Evolutionary conservation across 108 stramenopile species (phyloP).

Genomic region (Skeletonema grethae): DNA sequence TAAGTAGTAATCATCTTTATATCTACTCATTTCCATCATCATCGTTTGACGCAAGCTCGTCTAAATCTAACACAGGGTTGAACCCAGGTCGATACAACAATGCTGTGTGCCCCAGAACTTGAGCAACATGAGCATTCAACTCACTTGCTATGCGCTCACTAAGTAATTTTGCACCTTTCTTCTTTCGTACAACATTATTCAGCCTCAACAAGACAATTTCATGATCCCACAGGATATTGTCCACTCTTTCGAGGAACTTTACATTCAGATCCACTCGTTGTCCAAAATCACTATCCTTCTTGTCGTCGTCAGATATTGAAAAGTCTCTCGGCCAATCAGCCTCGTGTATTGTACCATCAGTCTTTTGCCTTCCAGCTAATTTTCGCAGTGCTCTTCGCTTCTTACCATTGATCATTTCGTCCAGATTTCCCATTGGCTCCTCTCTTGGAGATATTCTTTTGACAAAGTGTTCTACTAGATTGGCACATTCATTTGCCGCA

Average conservation of each 20-base stretch:
- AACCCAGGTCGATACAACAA: conserved; percentile 74
- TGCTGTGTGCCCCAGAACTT: conserved; percentile 78
- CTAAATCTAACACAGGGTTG: conserved; percentile 69
- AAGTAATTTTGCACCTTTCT: conserved; percentile 67
- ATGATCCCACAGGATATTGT: conserved; percentile 64
- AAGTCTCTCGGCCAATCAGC: conserved; percentile 47
- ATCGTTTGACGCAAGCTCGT: conserved; percentile 43
- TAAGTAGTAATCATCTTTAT: background rate
- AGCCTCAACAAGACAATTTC: conserved; percentile 74
- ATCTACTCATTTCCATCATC: background rate
- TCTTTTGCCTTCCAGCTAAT: conserved; percentile 56
- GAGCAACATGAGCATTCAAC: conserved; percentile 74
- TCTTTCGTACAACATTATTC: conserved; percentile 71
- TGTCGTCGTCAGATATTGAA: conserved; percentile 21
- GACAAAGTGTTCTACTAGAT: conserved; percentile 64
- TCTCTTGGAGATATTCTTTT: conserved; percentile 64
- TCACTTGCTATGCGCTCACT: conserved; percentile 60
- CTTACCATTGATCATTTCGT: conserved; percentile 58
- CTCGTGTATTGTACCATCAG: conserved; percentile 53
- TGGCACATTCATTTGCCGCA: conserved; percentile 48
- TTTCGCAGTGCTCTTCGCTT: conserved; percentile 54
- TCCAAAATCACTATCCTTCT: conserved; percentile 38
- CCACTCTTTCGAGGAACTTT: conserved; percentile 68
- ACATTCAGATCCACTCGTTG: conserved; percentile 32
- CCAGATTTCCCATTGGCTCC: conserved; percentile 23